These are phyloP conservation scores for Talaromyces sp. DNA, from an alignment of 2,329 filamentous ascomycete species.

Conservation along the genomic window DNA sequence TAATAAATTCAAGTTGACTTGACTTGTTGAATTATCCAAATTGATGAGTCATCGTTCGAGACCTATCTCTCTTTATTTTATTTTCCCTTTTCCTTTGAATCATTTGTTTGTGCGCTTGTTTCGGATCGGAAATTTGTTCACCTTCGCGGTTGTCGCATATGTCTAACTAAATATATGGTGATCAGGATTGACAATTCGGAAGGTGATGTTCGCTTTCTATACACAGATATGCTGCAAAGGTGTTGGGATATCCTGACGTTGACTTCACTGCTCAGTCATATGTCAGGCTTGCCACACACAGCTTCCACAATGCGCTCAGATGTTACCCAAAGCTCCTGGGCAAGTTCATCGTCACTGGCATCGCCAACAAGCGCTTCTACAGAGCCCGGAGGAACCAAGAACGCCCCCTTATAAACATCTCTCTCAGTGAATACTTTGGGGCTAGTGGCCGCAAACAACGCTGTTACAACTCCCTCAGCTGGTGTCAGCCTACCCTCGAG, in stretches of 20 bases:
- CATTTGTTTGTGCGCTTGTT: neutral
- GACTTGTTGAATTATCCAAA: neutral
- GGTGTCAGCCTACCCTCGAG: neutral
- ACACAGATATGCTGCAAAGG: too few species aligned
- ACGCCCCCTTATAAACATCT: neutral
- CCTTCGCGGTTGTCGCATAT: too few species aligned
- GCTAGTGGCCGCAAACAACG: neutral
- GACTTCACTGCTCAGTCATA: neutral
- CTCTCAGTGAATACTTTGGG: neutral
- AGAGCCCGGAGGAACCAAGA: slow-evolving; percentile 1
- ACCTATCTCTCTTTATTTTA: neutral
- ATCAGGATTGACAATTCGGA: too few species aligned
- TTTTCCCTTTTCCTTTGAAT: neutral
- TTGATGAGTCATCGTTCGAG: neutral
- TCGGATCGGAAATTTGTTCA: too few species aligned
- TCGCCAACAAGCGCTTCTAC: slow-evolving; percentile 1
- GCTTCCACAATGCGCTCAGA: slow-evolving; percentile 1
- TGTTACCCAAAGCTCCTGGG: neutral
- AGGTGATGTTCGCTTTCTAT: too few species aligned
- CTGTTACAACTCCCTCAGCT: neutral
- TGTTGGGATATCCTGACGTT: too few species aligned
- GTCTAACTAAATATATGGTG: neutral
- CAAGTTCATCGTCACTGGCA: neutral
- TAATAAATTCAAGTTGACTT: neutral
- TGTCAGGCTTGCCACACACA: slow-evolving; percentile 4